Evolutionary conservation across 2,329 filamentous ascomycete genomes (phyloP).

Genomic region (Coniochaeta sp.): DNA sequence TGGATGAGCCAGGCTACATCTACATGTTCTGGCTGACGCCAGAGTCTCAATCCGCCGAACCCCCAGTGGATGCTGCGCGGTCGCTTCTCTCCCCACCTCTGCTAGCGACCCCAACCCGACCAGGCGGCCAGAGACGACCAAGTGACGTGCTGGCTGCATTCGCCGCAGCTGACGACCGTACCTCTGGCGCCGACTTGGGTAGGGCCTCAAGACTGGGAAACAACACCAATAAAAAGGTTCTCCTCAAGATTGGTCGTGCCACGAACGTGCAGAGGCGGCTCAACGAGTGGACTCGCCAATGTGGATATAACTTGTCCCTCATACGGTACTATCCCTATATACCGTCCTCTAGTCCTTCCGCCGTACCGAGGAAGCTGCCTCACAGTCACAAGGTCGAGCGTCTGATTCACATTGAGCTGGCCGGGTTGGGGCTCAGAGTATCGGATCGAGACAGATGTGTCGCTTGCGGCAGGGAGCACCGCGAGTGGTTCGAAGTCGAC

Average conservation of each 20-base stretch:
- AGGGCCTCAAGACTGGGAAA: conserved; percentile 17
- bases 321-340: conserved; percentile 89
- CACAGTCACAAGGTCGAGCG: conserved; percentile 85
- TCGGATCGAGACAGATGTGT: conserved; percentile 54
- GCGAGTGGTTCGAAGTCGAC: conserved; percentile 92
- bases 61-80: conserved; percentile 51
- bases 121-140: conserved; percentile 34
- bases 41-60: conserved; percentile 42
- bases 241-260: conserved; percentile 60
- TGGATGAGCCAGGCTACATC: conserved; percentile 83
- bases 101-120: conserved; percentile 23
- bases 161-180: conserved; percentile 23
- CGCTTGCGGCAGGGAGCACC: conserved; percentile 76
- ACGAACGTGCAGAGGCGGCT: conserved; percentile 84
- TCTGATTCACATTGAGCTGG: conserved; percentile 84
- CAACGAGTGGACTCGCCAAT: conserved; percentile 91
- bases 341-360: conserved; percentile 28
- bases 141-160: conserved; percentile 50
- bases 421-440: conserved; percentile 48
- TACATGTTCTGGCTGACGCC: conserved; percentile 98
- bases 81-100: conserved; percentile 47
- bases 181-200: conserved; percentile 12
- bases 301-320: conserved; percentile 79
- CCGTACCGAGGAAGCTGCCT: conserved; percentile 62
- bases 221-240: conserved; percentile 48